Conservation (phyloP, 768 basidiomycete species). For the Amanita inopinata region DNA sequence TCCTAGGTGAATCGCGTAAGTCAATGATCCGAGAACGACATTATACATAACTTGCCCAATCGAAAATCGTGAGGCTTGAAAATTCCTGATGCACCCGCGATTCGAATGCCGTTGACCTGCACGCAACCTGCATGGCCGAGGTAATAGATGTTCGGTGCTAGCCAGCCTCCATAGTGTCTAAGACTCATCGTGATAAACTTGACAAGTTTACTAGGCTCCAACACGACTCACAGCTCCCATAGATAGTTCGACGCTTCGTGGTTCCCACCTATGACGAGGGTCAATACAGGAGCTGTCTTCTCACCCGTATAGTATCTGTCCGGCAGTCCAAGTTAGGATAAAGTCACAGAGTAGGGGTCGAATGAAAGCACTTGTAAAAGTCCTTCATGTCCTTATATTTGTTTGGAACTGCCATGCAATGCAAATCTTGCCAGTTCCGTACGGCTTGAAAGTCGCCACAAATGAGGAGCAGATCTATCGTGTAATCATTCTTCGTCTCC, state of each 20-base stretch:
- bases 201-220: not conserved
- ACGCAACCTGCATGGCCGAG: conserved; percentile 88
- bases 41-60: conserved; percentile 55
- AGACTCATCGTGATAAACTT: not conserved
- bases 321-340: not conserved
- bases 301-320: conserved; percentile 87
- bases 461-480: conserved; percentile 78
- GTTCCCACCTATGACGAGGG: conserved; percentile 94
- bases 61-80: conserved; percentile 72
- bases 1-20: no score
- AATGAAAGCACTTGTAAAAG: conserved; percentile 60
- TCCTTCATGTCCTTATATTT: conserved; percentile 82
- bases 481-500: conserved; percentile 51
- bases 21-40: no score
- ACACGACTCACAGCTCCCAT: conserved; percentile 75
- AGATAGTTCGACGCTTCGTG: conserved; percentile 96
- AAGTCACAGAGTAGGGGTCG: conserved; percentile 7
- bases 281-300: conserved; percentile 75
- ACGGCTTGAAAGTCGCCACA: conserved; percentile 97
- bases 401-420: conserved; percentile 83
- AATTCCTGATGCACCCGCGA: conserved; percentile 90
- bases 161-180: conserved; percentile 94
- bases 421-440: conserved; percentile 74
- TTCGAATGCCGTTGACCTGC: conserved; percentile 76
- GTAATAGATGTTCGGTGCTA: conserved; percentile 95